These are phyloP conservation scores for Phialophora expanda DNA, from an alignment of 2,329 filamentous ascomycete genomes.

Conservation along the genomic window DNA sequence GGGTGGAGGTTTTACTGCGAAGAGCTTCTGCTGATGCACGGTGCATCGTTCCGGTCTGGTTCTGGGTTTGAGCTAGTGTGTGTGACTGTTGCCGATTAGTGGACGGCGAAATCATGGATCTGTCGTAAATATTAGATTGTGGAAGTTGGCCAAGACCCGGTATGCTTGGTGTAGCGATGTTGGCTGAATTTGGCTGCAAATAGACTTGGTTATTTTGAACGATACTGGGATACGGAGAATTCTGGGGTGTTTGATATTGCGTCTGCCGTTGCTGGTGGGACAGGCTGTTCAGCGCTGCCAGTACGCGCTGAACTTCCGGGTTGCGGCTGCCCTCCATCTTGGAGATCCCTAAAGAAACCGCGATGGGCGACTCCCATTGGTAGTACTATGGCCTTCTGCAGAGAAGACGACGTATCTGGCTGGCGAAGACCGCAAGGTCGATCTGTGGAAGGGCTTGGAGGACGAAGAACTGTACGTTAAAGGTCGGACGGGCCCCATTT, in stretches of 20 bases:
- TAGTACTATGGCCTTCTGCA: not conserved
- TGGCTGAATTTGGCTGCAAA: not conserved
- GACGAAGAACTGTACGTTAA: not conserved
- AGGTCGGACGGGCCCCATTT: not conserved
- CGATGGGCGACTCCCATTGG: not conserved
- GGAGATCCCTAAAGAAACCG: not conserved
- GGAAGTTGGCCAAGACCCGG: slow-evolving; percentile 30
- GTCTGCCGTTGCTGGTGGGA: slow-evolving; percentile 7
- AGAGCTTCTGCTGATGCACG: slow-evolving; percentile 3
- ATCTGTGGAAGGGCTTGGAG: not conserved
- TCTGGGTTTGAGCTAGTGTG: not conserved
- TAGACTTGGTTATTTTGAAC: not conserved
- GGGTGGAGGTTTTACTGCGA: slow-evolving; percentile 28
- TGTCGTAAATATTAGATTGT: slow-evolving; percentile 12
- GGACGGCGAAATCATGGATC: slow-evolving; percentile 24
- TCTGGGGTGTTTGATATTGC: not conserved
- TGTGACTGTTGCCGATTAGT: slow-evolving; percentile 18
- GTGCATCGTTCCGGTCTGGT: not conserved
- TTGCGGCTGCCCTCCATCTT: slow-evolving; percentile 33
- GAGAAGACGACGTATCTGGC: not conserved
- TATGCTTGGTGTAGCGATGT: not conserved
- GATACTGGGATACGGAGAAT: not conserved
- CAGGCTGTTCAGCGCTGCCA: slow-evolving; percentile 35
- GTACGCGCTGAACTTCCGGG: slow-evolving; percentile 36
- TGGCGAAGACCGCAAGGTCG: not conserved